Evolutionary conservation across 345 rosid genomes (phyloP).

Genomic region (Carallia brachiata): DNA sequence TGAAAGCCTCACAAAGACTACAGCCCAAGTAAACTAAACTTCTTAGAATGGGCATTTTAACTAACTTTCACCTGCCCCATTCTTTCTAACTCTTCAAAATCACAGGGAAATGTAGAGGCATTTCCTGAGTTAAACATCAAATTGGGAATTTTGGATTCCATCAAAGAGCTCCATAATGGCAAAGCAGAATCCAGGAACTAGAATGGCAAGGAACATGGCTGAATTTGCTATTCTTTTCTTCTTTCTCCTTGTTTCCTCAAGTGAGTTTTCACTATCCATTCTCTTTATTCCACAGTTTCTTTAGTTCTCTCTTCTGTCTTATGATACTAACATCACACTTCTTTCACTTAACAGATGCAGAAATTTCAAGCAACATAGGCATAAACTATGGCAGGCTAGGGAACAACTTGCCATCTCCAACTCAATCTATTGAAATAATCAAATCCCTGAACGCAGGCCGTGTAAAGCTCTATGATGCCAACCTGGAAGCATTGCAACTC

Average conservation of each 20-base stretch:
- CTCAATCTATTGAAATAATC: conserved; percentile 44
- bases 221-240: conserved; percentile 16
- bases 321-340: background rate
- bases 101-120: background rate
- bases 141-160: background rate
- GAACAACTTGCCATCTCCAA: conserved; percentile 58
- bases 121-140: background rate
- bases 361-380: conserved; percentile 32
- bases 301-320: too few relatives aligned
- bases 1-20: conserved; percentile 10
- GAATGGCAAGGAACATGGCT: background rate
- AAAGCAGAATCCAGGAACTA: background rate
- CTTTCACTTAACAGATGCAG: conserved; percentile 34
- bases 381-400: conserved; percentile 51
- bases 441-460: conserved; percentile 44
- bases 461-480: conserved; percentile 60
- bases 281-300: background rate
- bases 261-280: conserved; percentile 13
- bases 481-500: conserved; percentile 50
- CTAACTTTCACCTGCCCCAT: conserved; percentile 13
- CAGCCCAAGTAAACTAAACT: conserved; percentile 1
- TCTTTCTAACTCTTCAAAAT: conserved; percentile 12
- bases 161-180: background rate
- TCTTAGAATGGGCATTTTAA: conserved; percentile 1
- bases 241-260: conserved; percentile 16